Evolutionary conservation across 306 rosid species (phyloP).

Genomic region (Lithocarpus polystachyus): DNA sequence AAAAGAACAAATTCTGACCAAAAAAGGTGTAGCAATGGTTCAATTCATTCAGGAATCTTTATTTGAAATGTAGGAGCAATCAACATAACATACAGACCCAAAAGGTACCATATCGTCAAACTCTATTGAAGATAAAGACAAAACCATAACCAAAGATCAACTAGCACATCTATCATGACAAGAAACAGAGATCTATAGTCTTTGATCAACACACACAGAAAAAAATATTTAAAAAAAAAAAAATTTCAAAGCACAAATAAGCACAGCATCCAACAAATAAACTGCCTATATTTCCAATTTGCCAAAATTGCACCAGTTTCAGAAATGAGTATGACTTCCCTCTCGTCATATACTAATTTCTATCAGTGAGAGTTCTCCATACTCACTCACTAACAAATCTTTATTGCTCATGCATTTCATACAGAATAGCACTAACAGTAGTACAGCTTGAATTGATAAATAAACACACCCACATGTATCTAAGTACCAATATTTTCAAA

Average conservation of each 20-base stretch:
- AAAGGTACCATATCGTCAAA: not conserved
- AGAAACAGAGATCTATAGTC: not conserved
- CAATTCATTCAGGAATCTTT: not conserved
- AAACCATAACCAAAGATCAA: not conserved
- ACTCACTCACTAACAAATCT: not conserved
- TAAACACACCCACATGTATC: not conserved
- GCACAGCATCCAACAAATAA: not conserved
- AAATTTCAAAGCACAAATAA: not conserved
- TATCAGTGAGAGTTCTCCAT: not conserved
- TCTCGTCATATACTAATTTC: not conserved
- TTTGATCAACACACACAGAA: not conserved
- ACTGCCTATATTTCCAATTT: not conserved
- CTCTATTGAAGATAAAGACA: not conserved
- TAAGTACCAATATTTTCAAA: not conserved
- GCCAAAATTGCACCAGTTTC: not conserved
- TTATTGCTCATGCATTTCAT: not conserved
- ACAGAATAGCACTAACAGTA: not conserved
- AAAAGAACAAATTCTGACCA: not conserved
- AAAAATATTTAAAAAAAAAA: not conserved
- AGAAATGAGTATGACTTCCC: not conserved
- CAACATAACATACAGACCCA: not conserved
- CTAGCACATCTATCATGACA: not conserved
- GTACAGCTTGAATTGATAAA: not conserved
- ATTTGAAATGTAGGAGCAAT: not conserved
- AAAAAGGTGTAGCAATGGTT: not conserved